phyloP scores from a whole-genome alignment of 805 yeast genomes.

The Diddensiella transvaalensis region DNA sequence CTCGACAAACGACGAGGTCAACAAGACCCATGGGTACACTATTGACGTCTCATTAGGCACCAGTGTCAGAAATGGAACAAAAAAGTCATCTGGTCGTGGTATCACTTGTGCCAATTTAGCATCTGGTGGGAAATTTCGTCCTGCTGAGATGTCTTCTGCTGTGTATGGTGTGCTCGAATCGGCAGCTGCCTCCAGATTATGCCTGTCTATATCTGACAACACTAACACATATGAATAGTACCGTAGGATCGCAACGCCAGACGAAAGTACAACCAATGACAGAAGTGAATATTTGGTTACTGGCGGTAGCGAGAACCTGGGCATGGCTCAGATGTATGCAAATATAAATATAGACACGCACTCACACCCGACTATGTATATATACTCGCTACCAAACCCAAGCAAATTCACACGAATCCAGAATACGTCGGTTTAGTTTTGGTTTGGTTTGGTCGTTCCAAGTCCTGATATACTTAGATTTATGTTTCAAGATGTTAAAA shows the following conservation, averaged over 20 bases:
- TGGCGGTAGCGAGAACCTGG: constrained; percentile 29
- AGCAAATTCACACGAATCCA: too few species aligned
- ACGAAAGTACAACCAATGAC: constrained; percentile 23
- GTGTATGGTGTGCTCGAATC: constrained; percentile 11
- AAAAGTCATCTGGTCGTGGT: constrained; percentile 45
- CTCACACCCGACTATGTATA: too few species aligned
- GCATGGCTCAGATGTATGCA: too few species aligned
- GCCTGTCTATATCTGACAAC: constrained; percentile 8
- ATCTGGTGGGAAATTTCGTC: constrained; percentile 15
- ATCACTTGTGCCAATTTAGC: constrained; percentile 12
- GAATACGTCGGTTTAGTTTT: too few species aligned
- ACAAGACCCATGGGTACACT: constrained; percentile 46
- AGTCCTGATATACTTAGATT: too few species aligned
- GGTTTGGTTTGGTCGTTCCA: too few species aligned
- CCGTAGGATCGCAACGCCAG: constrained; percentile 32
- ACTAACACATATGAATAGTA: constrained; percentile 33
- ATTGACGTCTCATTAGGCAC: constrained; percentile 42
- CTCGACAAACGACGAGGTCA: constrained; percentile 48
- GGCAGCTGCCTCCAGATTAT: too few species aligned
- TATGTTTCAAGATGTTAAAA: too few species aligned
- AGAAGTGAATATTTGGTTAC: constrained; percentile 32
- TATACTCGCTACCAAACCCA: too few species aligned
- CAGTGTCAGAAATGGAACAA: constrained; percentile 49
- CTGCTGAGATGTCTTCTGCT: constrained; percentile 12
- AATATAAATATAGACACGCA: too few species aligned